Percentiles rank a stretch among this genome's conserved stretches.
phyloP scores from a whole-genome alignment of 2,329 filamentous ascomycete genomes.

The Claviceps purpurea region DNA sequence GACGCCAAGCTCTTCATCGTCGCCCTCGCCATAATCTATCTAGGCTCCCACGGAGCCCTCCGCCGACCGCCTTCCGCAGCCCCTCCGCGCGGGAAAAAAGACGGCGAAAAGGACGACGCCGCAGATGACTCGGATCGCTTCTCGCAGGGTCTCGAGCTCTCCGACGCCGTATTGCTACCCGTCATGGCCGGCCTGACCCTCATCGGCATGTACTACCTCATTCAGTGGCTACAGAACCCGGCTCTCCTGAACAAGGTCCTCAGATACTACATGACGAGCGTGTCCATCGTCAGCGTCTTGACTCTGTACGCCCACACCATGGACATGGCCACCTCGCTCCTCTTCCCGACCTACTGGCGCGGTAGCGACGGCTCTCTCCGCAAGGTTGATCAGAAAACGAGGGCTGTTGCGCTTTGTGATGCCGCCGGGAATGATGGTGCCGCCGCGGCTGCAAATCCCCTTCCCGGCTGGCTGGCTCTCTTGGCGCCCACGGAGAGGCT shows the following conservation, averaged over 20 bases:
- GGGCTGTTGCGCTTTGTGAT: slow-evolving; percentile 25
- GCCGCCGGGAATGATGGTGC: slow-evolving; percentile 17
- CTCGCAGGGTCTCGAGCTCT: slow-evolving; percentile 41
- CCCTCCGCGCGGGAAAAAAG: slow-evolving; percentile 34
- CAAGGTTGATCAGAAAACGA: slow-evolving; percentile 28
- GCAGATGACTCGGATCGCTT: slow-evolving; percentile 31
- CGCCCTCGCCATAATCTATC: slow-evolving; percentile 70
- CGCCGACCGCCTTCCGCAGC: slow-evolving; percentile 70
- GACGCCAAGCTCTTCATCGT: slow-evolving; percentile 42
- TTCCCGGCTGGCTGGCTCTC: slow-evolving; percentile 21
- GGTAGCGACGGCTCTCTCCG: slow-evolving; percentile 28
- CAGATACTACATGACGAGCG: slow-evolving; percentile 67
- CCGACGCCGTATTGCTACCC: slow-evolving; percentile 76
- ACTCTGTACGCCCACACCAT: slow-evolving; percentile 62
- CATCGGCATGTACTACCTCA: slow-evolving; percentile 68
- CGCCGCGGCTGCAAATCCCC: slow-evolving; percentile 13
- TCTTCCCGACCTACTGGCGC: slow-evolving; percentile 63
- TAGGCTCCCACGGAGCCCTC: slow-evolving; percentile 74
- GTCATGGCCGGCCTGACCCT: slow-evolving; percentile 61
- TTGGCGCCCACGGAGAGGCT: slow-evolving; percentile 16
- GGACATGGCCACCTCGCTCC: slow-evolving; percentile 47
- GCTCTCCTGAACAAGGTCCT: slow-evolving; percentile 70
- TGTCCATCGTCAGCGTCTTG: slow-evolving; percentile 65
- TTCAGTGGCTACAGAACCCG: slow-evolving; percentile 78
- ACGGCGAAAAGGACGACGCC: slow-evolving; percentile 30